Base-by-base conservation (phyloP, 1,284 basidiomycete species). In the Rhodotorula sp. region DNA sequence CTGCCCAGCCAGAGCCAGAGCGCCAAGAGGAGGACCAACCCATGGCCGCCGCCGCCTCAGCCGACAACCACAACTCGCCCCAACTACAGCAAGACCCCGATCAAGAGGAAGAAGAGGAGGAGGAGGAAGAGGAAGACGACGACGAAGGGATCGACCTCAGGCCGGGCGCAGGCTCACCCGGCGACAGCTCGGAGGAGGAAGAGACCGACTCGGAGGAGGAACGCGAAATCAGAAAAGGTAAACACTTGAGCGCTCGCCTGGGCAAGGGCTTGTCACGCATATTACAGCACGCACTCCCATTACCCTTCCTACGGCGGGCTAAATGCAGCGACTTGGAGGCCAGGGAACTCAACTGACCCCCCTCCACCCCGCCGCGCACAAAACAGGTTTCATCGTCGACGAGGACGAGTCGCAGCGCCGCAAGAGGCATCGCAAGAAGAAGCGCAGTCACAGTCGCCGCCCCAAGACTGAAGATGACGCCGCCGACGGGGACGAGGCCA, bases 171-270 rank as follows among this genome's bases (percentile, higher is more conserved):
- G 63, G 43, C 1, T 63, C 60, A 6, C 64, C 62, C 1, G 90
- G 91, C 78, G 91, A 92, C 82, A 91, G 90, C 79, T 91, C 90
- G 43, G 91, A 93, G 79, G 91, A 93, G 80, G 88, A 86, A 51
- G 90, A 91, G 47, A 91, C 92, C 59, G 88, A 92, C 78, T 90
- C 88, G 77, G 91, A 92, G 71, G 91, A 92, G 81, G 90, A 85
- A 78, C 84, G 86, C 71, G 84, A 86, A 71, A 86, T 93, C 64
- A 83, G 88, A 67, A 89, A 92, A 68, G 91, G 76, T 70, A n/a
- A n/a, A 31, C 21, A 34, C 34, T 34, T 6, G 6, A 5, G 20
- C 21, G n/a, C 23, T 23, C 18, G 5, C 14, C 29, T 29, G 3
- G 29, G 29, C 29, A 29, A 29, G 18, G 16, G 5, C n/a, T 34